Base-by-base conservation (phyloP, 139 green algal species). In the Closterium sp. region DNA sequence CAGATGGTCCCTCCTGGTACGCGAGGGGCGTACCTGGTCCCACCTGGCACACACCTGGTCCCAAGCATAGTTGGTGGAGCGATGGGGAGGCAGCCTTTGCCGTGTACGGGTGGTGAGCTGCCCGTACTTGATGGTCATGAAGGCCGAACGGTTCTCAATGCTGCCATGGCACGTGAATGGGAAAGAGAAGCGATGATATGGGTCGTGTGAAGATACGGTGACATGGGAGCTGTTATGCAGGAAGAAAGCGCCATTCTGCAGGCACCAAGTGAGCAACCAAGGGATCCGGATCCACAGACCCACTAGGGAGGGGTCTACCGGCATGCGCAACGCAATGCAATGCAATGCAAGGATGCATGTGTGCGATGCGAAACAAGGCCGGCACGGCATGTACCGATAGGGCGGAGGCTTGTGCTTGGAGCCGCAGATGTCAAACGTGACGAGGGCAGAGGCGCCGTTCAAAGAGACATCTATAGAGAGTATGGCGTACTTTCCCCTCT, bases 51-150 rank as follows among this genome's bases (percentile, higher is more conserved):
- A 24, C 27, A 96, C 96, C 95, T 98, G 96, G 89, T 98, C 97
- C 97, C 97, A 98, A 0, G 97, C 97, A 91, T 97, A 98, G 4
- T 96, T 94, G 93, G 98, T 96, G 5, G 89, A 42, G 86, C 94
- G 86, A 28, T 95, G 92, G 19, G 89, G 86, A 31, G 32, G 50
- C 84, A 91, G 87, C 7, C 79, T 86, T 13, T 93, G 45, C 84
- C 31, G 89, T 73, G 62, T 29, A 21, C 50, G 27, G 62, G 31
- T 70, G 62, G 89, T 70, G 30, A 62, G 28, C 90, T 92, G 90
- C 28, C 73, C 89, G 70, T 89, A 62, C 70, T 70, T n/a, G 90
- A 92, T 62, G 95, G 89, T 89, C 93, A 95, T 88, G 92, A 79
- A 21, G 31, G 32, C 62, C 42, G 30, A 94, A 73, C 88, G 94